Conservation (phyloP, 108 stramenopile species). For the Nitzschia palea region DNA sequence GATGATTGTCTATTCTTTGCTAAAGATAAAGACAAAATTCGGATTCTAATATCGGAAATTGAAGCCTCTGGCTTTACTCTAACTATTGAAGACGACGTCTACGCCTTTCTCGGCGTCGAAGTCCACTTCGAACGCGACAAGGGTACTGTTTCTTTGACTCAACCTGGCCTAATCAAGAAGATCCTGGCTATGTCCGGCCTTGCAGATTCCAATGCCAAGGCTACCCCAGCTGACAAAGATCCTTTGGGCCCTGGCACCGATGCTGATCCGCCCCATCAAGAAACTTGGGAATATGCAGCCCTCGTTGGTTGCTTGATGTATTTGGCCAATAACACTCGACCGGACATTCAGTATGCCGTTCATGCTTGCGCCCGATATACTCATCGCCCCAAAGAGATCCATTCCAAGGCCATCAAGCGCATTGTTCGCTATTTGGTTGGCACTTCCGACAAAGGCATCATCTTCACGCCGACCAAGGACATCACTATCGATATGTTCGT, state of each 20-base stretch:
- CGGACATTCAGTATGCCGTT: constrained; percentile 22
- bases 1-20: constrained; percentile 41
- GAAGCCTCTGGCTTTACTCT: background rate
- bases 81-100: background rate
- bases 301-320: constrained; percentile 38
- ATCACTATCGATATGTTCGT: constrained; percentile 27
- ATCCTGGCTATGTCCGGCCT: no score
- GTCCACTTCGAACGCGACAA: constrained; percentile 1
- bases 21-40: background rate
- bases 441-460: constrained; percentile 27
- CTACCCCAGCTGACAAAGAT: background rate
- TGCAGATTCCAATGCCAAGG: background rate
- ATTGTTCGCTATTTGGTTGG: constrained; percentile 41
- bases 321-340: constrained; percentile 17
- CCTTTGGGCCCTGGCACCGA: constrained; percentile 16
- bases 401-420: constrained; percentile 33
- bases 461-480: constrained; percentile 2
- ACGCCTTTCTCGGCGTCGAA: constrained; percentile 35
- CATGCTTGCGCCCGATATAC: constrained; percentile 35
- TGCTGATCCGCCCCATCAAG: background rate
- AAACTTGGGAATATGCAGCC: constrained; percentile 27
- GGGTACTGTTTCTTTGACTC: no score
- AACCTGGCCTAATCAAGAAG: constrained; percentile 27
- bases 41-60: background rate
- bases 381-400: constrained; percentile 21